Conservation (phyloP, 352 stramenopile genomes). For the Plasmopara muralis region DNA sequence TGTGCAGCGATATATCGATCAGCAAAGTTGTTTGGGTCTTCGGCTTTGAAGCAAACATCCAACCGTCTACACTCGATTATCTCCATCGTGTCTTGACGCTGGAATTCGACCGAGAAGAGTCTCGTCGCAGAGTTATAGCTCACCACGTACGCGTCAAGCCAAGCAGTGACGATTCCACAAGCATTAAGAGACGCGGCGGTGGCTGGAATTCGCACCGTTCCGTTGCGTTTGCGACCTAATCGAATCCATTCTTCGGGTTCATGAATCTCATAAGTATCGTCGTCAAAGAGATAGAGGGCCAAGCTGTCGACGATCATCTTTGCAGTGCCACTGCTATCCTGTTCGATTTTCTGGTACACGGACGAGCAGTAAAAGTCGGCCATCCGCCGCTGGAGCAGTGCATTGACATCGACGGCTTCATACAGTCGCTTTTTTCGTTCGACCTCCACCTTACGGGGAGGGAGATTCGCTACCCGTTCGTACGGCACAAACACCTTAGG, state of each 20-base stretch:
- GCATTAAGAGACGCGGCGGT: conserved; percentile 60
- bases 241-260: conserved; percentile 55
- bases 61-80: conserved; percentile 40
- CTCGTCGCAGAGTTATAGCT: conserved; percentile 37
- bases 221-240: conserved; percentile 40
- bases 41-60: conserved; percentile 78
- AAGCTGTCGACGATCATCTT: conserved; percentile 54
- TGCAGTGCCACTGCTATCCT: conserved; percentile 41
- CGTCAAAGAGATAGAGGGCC: conserved; percentile 67
- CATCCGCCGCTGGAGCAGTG: conserved; percentile 44
- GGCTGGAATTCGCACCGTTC: conserved; percentile 57
- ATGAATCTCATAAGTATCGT: conserved; percentile 75
- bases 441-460: conserved; percentile 61
- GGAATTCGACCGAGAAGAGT: conserved; percentile 55
- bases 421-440: conserved; percentile 61
- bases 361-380: conserved; percentile 27
- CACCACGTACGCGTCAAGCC: conserved; percentile 55
- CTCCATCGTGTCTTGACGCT: conserved; percentile 58
- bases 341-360: conserved; percentile 33
- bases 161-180: conserved; percentile 49
- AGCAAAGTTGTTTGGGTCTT: conserved; percentile 72
- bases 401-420: conserved; percentile 37
- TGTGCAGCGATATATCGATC: conserved; percentile 67
- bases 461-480: conserved; percentile 40
- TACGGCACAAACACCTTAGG: conserved; percentile 72